phyloP scores from a whole-genome alignment of 345 rosid genomes.

The Syzygium aqueum region DNA sequence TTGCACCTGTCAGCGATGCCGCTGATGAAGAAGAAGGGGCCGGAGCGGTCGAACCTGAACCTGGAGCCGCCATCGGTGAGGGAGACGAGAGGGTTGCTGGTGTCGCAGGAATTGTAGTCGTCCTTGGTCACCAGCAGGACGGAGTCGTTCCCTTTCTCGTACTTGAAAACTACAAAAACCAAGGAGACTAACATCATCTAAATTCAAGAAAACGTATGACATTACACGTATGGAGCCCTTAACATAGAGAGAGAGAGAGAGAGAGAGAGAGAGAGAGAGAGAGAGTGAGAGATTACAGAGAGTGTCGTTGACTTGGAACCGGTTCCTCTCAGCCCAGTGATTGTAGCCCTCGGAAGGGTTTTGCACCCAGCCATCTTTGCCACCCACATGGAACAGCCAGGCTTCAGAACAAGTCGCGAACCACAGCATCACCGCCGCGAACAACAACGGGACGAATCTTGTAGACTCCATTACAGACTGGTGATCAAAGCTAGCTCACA shows the following conservation, averaged over 20 bases:
- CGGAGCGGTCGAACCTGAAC: conserved; percentile 52
- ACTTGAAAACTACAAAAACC: conserved; percentile 52
- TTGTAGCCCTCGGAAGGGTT: conserved; percentile 56
- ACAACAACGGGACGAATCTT: neutral
- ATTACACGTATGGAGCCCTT: neutral
- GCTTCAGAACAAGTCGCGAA: conserved; percentile 14
- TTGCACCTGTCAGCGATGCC: conserved; percentile 60
- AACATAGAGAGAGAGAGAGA: neutral
- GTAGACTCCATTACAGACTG: conserved; percentile 16
- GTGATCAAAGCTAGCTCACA: neutral
- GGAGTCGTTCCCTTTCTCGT: conserved; percentile 59
- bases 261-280: neutral
- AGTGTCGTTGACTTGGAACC: conserved; percentile 83
- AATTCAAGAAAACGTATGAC: neutral
- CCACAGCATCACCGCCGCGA: neutral
- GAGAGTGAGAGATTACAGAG: conserved; percentile 31
- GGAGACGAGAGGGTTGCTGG: conserved; percentile 31
- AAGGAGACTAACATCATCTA: neutral
- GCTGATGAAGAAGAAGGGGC: conserved; percentile 76
- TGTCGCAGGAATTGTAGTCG: conserved; percentile 50
- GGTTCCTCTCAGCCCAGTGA: conserved; percentile 74
- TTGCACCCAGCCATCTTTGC: conserved; percentile 69
- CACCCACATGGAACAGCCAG: conserved; percentile 56
- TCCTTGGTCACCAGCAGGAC: conserved; percentile 52
- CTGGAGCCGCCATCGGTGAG: conserved; percentile 49